These are phyloP conservation scores for Patellifolia procumbens DNA, from an alignment of 179 eudicot genomes.

Conservation along the genomic window DNA sequence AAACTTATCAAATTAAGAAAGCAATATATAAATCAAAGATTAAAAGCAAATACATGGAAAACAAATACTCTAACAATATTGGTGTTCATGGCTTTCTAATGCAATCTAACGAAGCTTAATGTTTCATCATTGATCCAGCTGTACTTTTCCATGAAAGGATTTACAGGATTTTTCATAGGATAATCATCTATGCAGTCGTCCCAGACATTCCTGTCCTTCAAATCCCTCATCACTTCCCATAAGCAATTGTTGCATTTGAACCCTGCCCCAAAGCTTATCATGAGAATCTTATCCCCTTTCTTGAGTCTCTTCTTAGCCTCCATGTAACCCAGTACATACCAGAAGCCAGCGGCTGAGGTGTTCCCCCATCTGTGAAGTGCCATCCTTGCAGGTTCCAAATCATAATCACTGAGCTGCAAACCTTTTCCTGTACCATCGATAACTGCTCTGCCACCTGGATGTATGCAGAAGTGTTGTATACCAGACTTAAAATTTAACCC, in stretches of 20 bases:
- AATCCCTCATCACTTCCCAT: constrained; percentile 80
- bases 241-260: constrained; percentile 87
- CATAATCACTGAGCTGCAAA: constrained; percentile 48
- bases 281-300: constrained; percentile 69
- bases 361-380: constrained; percentile 72
- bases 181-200: constrained; percentile 61
- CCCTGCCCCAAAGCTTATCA: constrained; percentile 85
- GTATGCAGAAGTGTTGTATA: constrained; percentile 51
- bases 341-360: constrained; percentile 71
- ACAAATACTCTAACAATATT: neutral
- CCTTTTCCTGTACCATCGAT: constrained; percentile 64
- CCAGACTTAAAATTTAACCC: constrained; percentile 49
- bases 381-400: constrained; percentile 72
- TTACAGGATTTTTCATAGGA: constrained; percentile 44
- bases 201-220: constrained; percentile 76
- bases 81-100: constrained; percentile 14
- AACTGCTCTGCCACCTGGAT: constrained; percentile 61
- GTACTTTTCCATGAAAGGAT: constrained; percentile 62
- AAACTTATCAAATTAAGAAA: constrained; percentile 12
- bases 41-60: constrained; percentile 12
- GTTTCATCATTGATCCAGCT: constrained; percentile 73
- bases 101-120: constrained; percentile 36
- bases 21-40: constrained; percentile 4
- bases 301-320: constrained; percentile 85
- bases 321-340: constrained; percentile 92